Conservation (phyloP, 202 grass and related monocot species). For the Zoysia matrella region DNA sequence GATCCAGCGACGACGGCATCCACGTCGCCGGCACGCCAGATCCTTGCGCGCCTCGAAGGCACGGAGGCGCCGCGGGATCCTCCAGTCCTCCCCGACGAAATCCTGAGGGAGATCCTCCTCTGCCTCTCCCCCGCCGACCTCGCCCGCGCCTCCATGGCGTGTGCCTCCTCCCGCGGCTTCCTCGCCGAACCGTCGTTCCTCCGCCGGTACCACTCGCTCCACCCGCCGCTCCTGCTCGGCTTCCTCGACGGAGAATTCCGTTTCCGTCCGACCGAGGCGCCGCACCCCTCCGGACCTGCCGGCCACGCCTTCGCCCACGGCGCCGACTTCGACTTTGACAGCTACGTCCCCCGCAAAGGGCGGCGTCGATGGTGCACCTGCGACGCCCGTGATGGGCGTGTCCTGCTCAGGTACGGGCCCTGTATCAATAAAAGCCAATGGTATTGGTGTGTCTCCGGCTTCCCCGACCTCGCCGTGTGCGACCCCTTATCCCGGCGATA, state of each 20-base stretch:
- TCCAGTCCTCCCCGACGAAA: not conserved
- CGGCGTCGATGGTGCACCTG: not conserved
- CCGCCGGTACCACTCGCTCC: not conserved
- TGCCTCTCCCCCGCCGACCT: not conserved
- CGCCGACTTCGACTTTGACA: not conserved
- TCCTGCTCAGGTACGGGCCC: not conserved
- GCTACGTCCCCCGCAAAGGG: not conserved
- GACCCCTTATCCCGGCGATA: not conserved
- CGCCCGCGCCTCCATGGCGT: not conserved
- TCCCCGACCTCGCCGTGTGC: conserved; percentile 21
- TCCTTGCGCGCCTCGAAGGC: not conserved
- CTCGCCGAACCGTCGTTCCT: not conserved
- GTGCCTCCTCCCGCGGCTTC: not conserved
- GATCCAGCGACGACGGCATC: too few relatives aligned
- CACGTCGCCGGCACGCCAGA: not conserved
- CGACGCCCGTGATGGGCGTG: not conserved
- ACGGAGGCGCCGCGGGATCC: too few relatives aligned
- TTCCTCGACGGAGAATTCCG: not conserved
- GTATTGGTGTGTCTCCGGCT: not conserved
- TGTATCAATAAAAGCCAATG: too few relatives aligned
- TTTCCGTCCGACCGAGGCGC: not conserved
- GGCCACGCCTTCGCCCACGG: not conserved
- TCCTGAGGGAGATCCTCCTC: conserved; percentile 2
- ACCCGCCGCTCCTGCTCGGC: conserved; percentile 14
- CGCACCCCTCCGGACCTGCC: not conserved